Base-by-base conservation (phyloP, 345 rosid species). In the Populus simonii region DNA sequence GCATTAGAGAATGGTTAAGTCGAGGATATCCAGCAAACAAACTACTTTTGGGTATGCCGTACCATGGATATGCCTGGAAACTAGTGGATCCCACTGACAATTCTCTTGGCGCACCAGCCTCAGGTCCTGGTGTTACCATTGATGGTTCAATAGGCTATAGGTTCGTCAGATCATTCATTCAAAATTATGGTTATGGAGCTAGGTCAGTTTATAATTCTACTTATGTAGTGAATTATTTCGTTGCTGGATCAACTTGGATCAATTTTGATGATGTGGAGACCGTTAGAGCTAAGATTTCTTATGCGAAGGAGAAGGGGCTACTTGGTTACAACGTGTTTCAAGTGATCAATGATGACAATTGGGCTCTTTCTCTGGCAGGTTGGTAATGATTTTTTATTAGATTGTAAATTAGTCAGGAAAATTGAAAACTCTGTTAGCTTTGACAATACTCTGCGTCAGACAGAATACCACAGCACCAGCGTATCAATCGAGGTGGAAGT, bases 291-390 rank as follows among this genome's bases (percentile, higher is more conserved):
- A 88, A 88, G 75, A 78, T 84, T 74, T 70, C 79, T 27, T 89
- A 88, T 68, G 84, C 88, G 43, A 82, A 68, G 84, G 75, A 49
- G 1, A 85, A 84, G 43, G 75, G 75, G 10, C 81, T 89, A 7
- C 80, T 53, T 38, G 93, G 91, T 63, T 89, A 84, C 72, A 51
- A 0, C 29, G 87, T 73, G 1, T 90, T 81, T 80, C 77, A 75
- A 22, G 83, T 87, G 7, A 0, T 25, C 10, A 71, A 75, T 74
- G 90, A 90, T 70, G 55, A 84, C 10, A 63, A 87, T 39, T 85
- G 89, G 90, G 74, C 13, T 62, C 91, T 90, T 77, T 85, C 89
- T 18, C 70, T 27, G 17, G 80, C 83, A 49, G 85, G 89, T 83
- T 66, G 0, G 65, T 59, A 2, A 59, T 59, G 17, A 13, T 45